These are phyloP conservation scores for Lactarius vividus DNA, from an alignment of 768 basidiomycete genomes.

Conservation along the genomic window DNA sequence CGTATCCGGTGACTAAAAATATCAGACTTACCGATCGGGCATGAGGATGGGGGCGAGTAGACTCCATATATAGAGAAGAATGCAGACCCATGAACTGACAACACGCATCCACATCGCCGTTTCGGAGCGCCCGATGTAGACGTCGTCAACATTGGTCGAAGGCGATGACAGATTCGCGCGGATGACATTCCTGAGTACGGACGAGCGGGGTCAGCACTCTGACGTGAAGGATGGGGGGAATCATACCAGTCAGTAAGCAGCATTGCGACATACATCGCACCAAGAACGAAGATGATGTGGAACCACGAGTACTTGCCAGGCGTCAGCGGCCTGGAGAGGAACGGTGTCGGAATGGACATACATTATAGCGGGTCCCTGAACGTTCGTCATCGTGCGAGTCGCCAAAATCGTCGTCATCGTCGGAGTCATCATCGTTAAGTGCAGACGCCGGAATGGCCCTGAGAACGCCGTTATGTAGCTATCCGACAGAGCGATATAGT, in stretches of 20 bases:
- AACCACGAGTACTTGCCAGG: slow-evolving; percentile 91
- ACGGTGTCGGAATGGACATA: slow-evolving; percentile 38
- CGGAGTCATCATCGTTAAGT: slow-evolving; percentile 65
- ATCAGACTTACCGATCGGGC: slow-evolving; percentile 72
- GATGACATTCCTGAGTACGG: slow-evolving; percentile 64
- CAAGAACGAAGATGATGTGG: slow-evolving; percentile 95
- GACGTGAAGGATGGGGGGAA: slow-evolving; percentile 8
- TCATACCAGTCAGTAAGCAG: slow-evolving; percentile 94
- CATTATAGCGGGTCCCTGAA: slow-evolving; percentile 91
- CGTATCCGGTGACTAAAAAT: not conserved
- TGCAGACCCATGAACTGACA: slow-evolving; percentile 94
- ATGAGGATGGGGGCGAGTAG: slow-evolving; percentile 84
- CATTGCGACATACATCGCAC: slow-evolving; percentile 97
- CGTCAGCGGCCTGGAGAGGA: slow-evolving; percentile 19
- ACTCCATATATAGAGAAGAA: slow-evolving; percentile 83
- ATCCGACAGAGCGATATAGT: slow-evolving; percentile 5
- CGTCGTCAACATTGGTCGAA: slow-evolving; percentile 58
- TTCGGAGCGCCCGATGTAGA: slow-evolving; percentile 93
- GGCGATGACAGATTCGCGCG: slow-evolving; percentile 42
- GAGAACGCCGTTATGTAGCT: slow-evolving; percentile 1
- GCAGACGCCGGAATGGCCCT: slow-evolving; percentile 94
- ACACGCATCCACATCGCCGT: slow-evolving; percentile 99
- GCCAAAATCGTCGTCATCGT: slow-evolving; percentile 70
- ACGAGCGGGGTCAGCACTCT: not conserved
- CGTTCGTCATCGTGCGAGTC: slow-evolving; percentile 91